Base-by-base conservation (phyloP, 2,329 filamentous ascomycete genomes). In the Epichloe hybrida region DNA sequence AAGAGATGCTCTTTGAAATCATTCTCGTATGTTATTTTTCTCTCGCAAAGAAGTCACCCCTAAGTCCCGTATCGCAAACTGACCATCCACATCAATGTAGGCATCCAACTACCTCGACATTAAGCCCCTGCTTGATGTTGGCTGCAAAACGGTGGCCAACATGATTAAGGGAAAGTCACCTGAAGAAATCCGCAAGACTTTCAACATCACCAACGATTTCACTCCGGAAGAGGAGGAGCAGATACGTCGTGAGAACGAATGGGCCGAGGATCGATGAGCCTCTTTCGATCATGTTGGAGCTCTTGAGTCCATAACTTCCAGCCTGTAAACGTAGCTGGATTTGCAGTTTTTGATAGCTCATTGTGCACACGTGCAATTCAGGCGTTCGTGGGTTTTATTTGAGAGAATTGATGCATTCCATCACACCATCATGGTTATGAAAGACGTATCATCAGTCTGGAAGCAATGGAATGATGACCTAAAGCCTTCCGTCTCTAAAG, bases 111-210 rank as follows among this genome's bases (percentile, higher is more conserved):
- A 97, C 69, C 84, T 98, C 53, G 93, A 98, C 60, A 98, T 98
- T 75, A 98, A 97, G 79, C 86, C 89, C 1, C 85, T 98, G 1
- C 84, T 98, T 31, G 93, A 98, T 58, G 91, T 97, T 53, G 93
- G 93, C 55, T 98, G 93, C 38, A 48, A 98, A 81, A 98, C 93
- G 0, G 93, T 98, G 15, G 93, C 93, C 55, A 98, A 98, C 73
- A 98, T 98, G 93, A 98, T 98, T 77, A 98, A 98, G 86, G 93
- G 93, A 73, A 98, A 98, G 79, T 95, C 89, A 0, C 93, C 93
- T 3, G 93, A 98, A 68, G 93, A 98, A 75, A 98, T 98, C 62
- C 87, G 93, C 48, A 98, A 97, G 79, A 98, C 93, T 0, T 98
- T 98, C 76, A 98, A 98, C 74, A 98, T 98, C 64, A 93, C 94